Evolutionary conservation across 805 yeast genomes (phyloP), one percentile per base, ranked within the genome.

Genomic region (Yamadazyma akitaensis): DNA sequence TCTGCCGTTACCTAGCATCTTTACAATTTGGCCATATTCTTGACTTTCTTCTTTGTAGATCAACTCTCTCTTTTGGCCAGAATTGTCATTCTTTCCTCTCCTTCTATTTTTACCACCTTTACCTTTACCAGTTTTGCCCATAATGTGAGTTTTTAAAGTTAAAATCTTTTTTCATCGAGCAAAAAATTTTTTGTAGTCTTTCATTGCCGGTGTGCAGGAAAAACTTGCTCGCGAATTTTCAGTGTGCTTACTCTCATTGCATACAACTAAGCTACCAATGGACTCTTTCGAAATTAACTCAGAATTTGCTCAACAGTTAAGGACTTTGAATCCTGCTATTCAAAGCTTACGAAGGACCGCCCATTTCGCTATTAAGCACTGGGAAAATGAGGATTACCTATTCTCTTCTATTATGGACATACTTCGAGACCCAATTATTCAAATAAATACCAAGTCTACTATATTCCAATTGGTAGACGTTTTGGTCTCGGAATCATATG

Each of bases 1-100:
- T 72, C 99, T 84, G 55, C 99, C 98, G 65, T 91, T 91, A 68
- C 99, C 99, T 60, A 94, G 82, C 97, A 94, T 92, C 73, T 90
- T 92, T 68, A 92, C 82, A 65, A 94, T 94, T 75, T 95, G 99
- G 47, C 97, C 99, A 63, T 94, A 94, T 70, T 94, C 98, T 76
- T 94, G 99, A 49, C 96, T 96, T 62, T 94, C 99, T 54, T 94
- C 99, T 62, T 84, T 89, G 68, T 78, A 81, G 65, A 83, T 80
- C 59, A 94, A 80, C 67, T 94, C 99, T 76, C 99, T 88, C 79
- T 94, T 94, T 72, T 89, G 91, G 54, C 85, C 83, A 50, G 80
- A 85, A 69, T 83, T 82, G 66, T 85, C 96, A 70, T 91, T 91
- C 92, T 94, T 94, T 70, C 99, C 99, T 81, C 97, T 87, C 77